Evolutionary conservation across 2,329 filamentous ascomycete species (phyloP).

Genomic region (Xenoacremonium recifei): DNA sequence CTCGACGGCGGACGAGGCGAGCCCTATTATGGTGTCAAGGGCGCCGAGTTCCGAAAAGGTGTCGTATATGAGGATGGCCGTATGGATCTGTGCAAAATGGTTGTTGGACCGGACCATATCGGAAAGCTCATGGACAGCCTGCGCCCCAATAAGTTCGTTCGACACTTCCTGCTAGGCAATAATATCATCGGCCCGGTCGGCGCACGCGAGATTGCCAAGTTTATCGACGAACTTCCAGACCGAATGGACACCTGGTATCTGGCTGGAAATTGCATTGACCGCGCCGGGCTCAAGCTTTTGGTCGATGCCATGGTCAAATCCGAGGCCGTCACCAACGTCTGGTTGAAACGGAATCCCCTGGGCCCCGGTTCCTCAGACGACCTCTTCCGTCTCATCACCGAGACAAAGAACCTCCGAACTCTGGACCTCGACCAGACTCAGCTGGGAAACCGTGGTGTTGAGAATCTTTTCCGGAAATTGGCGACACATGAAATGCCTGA

Average conservation of each 20-base stretch:
- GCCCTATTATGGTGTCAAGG: conserved; percentile 34
- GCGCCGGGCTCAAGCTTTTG: conserved; percentile 37
- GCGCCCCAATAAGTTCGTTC: conserved; percentile 44
- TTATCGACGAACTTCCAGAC: conserved; percentile 43
- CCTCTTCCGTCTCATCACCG: conserved; percentile 43
- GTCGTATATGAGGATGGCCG: conserved; percentile 50
- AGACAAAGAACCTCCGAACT: conserved; percentile 42
- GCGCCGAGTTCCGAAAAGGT: conserved; percentile 35
- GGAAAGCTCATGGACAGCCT: conserved; percentile 48
- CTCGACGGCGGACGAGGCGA: conserved; percentile 36
- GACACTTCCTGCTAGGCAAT: conserved; percentile 53
- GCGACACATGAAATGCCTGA: conserved; percentile 27
- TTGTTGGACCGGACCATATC: conserved; percentile 51
- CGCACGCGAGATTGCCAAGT: conserved; percentile 43
- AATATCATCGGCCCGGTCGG: conserved; percentile 52
- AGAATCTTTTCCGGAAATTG: conserved; percentile 40
- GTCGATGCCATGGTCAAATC: conserved; percentile 45
- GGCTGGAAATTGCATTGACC: conserved; percentile 53
- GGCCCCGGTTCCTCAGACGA: conserved; percentile 36
- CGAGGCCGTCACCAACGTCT: conserved; percentile 45
- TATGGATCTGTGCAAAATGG: conserved; percentile 56
- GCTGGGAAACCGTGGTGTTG: conserved; percentile 45
- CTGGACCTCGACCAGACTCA: conserved; percentile 54
- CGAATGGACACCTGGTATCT: conserved; percentile 56
- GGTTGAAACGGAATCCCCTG: conserved; percentile 55